These are phyloP conservation scores for Lachnellula hyalina DNA, from an alignment of 2,329 filamentous ascomycete species.

Conservation along the genomic window DNA sequence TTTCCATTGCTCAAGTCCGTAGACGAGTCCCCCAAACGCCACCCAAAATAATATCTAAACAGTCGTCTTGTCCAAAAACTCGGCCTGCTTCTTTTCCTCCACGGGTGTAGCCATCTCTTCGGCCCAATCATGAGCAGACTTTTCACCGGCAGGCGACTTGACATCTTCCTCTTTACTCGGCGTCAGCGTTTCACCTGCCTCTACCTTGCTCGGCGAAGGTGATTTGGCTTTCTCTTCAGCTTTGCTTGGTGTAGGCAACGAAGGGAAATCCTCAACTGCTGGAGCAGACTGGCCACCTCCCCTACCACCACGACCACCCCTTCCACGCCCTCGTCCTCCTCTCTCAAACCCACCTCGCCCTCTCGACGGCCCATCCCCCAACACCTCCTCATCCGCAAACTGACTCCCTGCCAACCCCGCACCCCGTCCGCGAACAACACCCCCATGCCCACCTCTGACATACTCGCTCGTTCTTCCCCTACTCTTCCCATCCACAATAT, in stretches of 20 bases:
- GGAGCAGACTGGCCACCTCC: constrained; percentile 16
- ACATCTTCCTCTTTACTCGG: background rate
- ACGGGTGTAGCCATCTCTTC: constrained; percentile 29
- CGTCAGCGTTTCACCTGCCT: constrained; percentile 15
- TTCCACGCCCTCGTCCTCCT: constrained; percentile 21
- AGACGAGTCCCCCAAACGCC: constrained; percentile 14
- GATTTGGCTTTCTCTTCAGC: constrained; percentile 7
- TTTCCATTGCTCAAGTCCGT: constrained; percentile 16
- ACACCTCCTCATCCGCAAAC: constrained; percentile 12
- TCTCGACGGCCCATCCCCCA: constrained; percentile 6
- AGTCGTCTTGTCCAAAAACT: background rate
- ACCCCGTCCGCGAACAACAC: constrained; percentile 21
- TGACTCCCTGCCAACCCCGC: constrained; percentile 19
- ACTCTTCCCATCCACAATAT: constrained; percentile 26
- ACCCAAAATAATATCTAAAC: background rate
- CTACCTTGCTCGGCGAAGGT: constrained; percentile 4
- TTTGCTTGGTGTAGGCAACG: constrained; percentile 16
- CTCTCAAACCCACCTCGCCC: constrained; percentile 14
- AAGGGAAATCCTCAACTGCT: constrained; percentile 24
- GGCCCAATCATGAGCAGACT: constrained; percentile 24
- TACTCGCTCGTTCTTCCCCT: constrained; percentile 24
- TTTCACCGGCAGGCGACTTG: background rate
- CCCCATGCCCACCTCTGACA: constrained; percentile 29
- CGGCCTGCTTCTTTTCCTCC: constrained; percentile 18
- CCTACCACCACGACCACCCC: constrained; percentile 18